Base-by-base conservation (phyloP, 2,329 filamentous ascomycete species). In the Penicillium sp. region DNA sequence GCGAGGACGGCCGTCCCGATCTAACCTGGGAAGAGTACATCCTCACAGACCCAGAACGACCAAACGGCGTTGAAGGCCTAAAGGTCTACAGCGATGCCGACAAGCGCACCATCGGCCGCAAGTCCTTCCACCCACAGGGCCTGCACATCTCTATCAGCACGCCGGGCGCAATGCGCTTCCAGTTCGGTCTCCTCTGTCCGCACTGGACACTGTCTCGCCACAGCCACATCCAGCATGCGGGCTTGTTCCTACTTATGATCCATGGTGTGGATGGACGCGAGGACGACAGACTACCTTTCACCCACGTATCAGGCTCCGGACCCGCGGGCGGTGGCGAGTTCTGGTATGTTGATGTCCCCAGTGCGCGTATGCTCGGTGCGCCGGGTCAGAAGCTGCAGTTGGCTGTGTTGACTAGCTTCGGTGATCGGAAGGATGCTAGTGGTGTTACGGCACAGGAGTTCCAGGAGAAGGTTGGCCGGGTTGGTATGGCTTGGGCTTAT, bases 1-100 rank as follows among this genome's bases (percentile, higher is more conserved):
- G 90, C 39, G 80, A 81, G 15, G 91, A 96, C 66, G 89, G 90
- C 1, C 79, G 86, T 10, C 64, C 72, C 3, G 73, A 79, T 4
- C 77, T 87, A 6, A 81, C 80, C 0, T 97, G 92, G 91, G 89
- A 93, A 63, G 89, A 96, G 67, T 97, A 96, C 71, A 85, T 89
- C 55, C 73, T 86, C 19, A 89, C 88, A 4, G 82, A 84, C 42
- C 75, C 81, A 1, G 75, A 77, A n/a, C 75, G 71, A 61, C 79
- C 73, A 5, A 64, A 76, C 48, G 73, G 75, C 60, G 72, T 77
- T 43, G 75, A 78, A 57, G 75, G 73, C 47, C 73, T 78, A 13
- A 74, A 75, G 6, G 74, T 83, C n/a, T 86, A 78, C 68, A 70
- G 68, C 19, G 76, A 77, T 47, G 77, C 75, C 19, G 71, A 76